Evolutionary conservation across 257 asterid species (phyloP).

Genomic region (Sherardia arvensis): DNA sequence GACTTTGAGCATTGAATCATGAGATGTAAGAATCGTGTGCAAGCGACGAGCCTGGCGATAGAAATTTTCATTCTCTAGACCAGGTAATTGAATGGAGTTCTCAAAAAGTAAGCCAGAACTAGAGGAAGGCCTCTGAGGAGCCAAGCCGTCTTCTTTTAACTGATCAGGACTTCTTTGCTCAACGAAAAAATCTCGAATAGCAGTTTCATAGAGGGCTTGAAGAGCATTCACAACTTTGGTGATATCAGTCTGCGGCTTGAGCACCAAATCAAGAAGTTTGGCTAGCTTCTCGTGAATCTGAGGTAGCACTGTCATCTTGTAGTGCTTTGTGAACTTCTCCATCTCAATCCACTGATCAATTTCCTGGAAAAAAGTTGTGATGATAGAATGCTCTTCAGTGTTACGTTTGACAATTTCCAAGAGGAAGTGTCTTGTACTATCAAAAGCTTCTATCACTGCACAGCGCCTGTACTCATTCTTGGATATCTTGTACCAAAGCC

Average conservation of each 20-base stretch:
- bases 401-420: constrained; percentile 59
- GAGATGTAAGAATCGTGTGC: constrained; percentile 86
- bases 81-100: constrained; percentile 68
- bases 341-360: constrained; percentile 64
- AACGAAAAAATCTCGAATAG: constrained; percentile 76
- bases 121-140: constrained; percentile 49
- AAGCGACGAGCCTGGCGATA: constrained; percentile 86
- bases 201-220: constrained; percentile 92
- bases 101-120: constrained; percentile 69
- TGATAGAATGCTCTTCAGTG: constrained; percentile 77
- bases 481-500: constrained; percentile 92
- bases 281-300: constrained; percentile 67
- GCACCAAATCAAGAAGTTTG: constrained; percentile 57
- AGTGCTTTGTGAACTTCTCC: constrained; percentile 79
- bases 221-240: constrained; percentile 83
- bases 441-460: too few species aligned
- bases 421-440: too few species aligned
- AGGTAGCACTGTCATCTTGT: constrained; percentile 54
- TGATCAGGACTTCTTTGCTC: constrained; percentile 65
- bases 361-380: constrained; percentile 75
- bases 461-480: too few species aligned
- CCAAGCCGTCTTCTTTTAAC: constrained; percentile 84
- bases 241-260: constrained; percentile 53
- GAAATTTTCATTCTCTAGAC: too few species aligned
- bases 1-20: constrained; percentile 84